A percentile compares a stretch with the other conserved stretches of the same genome.
Conservation (phyloP, 2,329 filamentous ascomycete genomes). For the Clarireedia paspali region DNA sequence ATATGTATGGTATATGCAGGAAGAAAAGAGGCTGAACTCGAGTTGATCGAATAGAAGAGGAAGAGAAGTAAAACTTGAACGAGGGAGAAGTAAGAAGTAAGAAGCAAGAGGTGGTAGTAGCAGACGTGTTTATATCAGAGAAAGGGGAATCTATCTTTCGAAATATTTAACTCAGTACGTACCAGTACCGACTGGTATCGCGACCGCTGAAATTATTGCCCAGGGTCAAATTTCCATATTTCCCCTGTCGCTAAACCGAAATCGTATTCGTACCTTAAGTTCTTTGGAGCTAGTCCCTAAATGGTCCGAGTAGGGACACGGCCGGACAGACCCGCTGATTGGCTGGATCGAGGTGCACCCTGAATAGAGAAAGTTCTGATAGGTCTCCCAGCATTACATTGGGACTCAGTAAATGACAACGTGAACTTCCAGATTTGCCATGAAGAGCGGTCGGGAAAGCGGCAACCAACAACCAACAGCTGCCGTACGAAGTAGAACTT, state of each 20-base stretch:
- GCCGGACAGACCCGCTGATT: not conserved
- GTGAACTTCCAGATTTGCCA: no score
- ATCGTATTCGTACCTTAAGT: constrained; percentile 7
- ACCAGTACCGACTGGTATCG: not conserved
- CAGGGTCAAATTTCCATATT: not conserved
- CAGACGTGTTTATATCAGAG: not conserved
- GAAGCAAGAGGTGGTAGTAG: not conserved
- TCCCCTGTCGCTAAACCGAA: not conserved
- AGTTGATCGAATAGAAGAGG: constrained; percentile 10
- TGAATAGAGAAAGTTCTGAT: not conserved
- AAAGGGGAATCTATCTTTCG: constrained; percentile 7
- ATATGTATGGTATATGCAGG: not conserved
- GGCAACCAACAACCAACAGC: no score
- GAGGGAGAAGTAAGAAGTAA: not conserved
- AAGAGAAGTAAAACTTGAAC: not conserved
- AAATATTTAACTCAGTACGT: not conserved
- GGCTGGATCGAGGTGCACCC: not conserved
- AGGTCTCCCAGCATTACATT: not conserved
- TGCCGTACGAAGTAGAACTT: no score
- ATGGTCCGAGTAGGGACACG: not conserved
- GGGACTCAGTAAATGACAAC: no score
- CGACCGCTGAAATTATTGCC: constrained; percentile 2
- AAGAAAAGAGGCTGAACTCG: constrained; percentile 2
- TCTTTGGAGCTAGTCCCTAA: not conserved
- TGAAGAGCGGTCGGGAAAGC: no score